phyloP scores from a whole-genome alignment of 106 monocot genomes.

The Dactylorhiza incarnata region DNA sequence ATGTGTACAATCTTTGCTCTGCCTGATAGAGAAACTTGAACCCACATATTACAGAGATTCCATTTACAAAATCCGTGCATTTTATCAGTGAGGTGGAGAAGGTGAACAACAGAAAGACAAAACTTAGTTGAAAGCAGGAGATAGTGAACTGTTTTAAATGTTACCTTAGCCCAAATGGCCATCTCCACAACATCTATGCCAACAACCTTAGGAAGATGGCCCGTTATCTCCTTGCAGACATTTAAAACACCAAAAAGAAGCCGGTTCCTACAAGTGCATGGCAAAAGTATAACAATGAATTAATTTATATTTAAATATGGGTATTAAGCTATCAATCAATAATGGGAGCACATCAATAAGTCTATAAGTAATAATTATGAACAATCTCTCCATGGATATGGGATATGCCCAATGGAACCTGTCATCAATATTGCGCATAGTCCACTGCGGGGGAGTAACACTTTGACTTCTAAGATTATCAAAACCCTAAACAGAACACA shows the following conservation, averaged over 20 bases:
- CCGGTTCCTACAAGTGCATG: slow-evolving; percentile 53
- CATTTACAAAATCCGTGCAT: background rate
- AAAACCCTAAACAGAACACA: slow-evolving; percentile 59
- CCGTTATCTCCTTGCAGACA: slow-evolving; percentile 82
- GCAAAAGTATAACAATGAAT: background rate
- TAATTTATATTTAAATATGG: background rate
- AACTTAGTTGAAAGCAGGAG: background rate
- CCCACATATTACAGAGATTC: background rate
- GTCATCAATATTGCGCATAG: slow-evolving; percentile 92
- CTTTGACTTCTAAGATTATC: slow-evolving; percentile 95
- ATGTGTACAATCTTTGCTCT: background rate
- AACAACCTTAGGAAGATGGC: slow-evolving; percentile 84
- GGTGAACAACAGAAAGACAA: background rate
- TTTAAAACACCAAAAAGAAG: slow-evolving; percentile 76
- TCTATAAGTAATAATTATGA: background rate
- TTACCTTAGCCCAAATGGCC: slow-evolving; percentile 99
- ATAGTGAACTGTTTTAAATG: background rate
- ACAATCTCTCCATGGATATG: background rate
- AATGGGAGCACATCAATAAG: background rate
- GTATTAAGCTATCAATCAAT: background rate
- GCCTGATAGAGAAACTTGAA: background rate
- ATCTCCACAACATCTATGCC: slow-evolving; percentile 97
- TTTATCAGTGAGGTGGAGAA: background rate
- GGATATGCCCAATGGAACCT: slow-evolving; percentile 35
- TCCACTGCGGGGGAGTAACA: slow-evolving; percentile 96